These are phyloP conservation scores for Miamiensis avidus DNA, from an alignment of 169 alveolate genomes.

Conservation along the genomic window DNA sequence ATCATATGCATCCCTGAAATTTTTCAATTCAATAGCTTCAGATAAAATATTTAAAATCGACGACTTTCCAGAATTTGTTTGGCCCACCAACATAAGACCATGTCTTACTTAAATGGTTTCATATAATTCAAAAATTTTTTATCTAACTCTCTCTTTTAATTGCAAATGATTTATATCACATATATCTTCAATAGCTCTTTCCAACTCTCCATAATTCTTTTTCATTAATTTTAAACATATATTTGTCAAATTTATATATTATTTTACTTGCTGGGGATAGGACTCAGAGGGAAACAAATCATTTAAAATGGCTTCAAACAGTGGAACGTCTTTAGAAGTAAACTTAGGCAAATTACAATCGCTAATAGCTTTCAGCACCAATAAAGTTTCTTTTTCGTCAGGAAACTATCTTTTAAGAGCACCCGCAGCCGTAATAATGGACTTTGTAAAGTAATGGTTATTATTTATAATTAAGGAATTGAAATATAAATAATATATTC, in stretches of 20 bases:
- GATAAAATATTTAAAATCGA: slow-evolving; percentile 24
- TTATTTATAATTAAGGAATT: too few relatives aligned
- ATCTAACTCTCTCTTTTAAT: slow-evolving; percentile 38
- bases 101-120: slow-evolving; percentile 92
- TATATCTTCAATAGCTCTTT: slow-evolving; percentile 22
- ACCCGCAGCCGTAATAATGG: slow-evolving; percentile 74
- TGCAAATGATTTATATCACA: slow-evolving; percentile 24
- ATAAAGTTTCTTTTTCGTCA: slow-evolving; percentile 50
- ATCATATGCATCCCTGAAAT: slow-evolving; percentile 42
- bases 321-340: slow-evolving; percentile 60
- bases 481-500: too few relatives aligned
- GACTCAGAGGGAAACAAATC: slow-evolving; percentile 68
- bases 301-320: slow-evolving; percentile 65
- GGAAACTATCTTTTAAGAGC: slow-evolving; percentile 50
- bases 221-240: neutral
- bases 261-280: slow-evolving; percentile 9
- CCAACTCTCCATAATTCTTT: slow-evolving; percentile 49
- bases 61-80: slow-evolving; percentile 88
- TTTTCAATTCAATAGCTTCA: neutral
- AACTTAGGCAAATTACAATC: slow-evolving; percentile 80
- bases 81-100: slow-evolving; percentile 93
- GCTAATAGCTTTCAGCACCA: slow-evolving; percentile 71
- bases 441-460: slow-evolving; percentile 1
- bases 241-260: too few relatives aligned
- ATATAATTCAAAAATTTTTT: slow-evolving; percentile 81